Evolutionary conservation across 75 land plant species (phyloP).

Genomic region (Sequoia sempervirens): DNA sequence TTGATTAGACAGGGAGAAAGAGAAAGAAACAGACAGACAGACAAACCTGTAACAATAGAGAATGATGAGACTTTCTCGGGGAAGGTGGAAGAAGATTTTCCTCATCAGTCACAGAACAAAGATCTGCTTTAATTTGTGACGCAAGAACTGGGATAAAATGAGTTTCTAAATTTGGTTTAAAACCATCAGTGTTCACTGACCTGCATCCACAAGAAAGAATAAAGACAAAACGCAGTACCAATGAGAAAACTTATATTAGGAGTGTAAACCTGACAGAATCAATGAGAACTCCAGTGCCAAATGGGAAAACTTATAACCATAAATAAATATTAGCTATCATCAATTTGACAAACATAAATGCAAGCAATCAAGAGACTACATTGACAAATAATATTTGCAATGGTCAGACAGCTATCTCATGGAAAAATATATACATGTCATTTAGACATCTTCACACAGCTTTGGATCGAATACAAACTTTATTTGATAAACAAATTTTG

Average conservation of each 20-base stretch:
- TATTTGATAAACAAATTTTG: background rate
- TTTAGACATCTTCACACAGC: background rate
- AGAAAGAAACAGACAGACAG: background rate
- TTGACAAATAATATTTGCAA: background rate
- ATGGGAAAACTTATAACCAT: background rate
- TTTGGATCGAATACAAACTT: background rate
- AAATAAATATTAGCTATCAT: background rate
- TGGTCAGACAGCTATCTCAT: background rate
- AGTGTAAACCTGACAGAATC: background rate
- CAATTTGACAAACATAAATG: background rate
- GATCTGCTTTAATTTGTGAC: slow-evolving; percentile 56
- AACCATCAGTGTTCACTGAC: slow-evolving; percentile 88
- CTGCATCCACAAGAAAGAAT: slow-evolving; percentile 31
- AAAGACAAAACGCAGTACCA: background rate
- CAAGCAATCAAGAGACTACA: background rate
- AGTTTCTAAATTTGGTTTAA: slow-evolving; percentile 92
- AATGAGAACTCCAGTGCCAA: background rate
- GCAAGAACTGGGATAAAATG: slow-evolving; percentile 85
- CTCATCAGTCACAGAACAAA: slow-evolving; percentile 28
- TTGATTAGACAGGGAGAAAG: background rate
- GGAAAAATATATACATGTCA: background rate
- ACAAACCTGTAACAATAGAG: slow-evolving; percentile 75
- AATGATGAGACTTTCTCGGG: slow-evolving; percentile 62
- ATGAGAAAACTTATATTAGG: background rate
- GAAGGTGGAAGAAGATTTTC: slow-evolving; percentile 26